phyloP scores from a whole-genome alignment of 2,329 filamentous ascomycete species.

The Aspergillus cejpii region DNA sequence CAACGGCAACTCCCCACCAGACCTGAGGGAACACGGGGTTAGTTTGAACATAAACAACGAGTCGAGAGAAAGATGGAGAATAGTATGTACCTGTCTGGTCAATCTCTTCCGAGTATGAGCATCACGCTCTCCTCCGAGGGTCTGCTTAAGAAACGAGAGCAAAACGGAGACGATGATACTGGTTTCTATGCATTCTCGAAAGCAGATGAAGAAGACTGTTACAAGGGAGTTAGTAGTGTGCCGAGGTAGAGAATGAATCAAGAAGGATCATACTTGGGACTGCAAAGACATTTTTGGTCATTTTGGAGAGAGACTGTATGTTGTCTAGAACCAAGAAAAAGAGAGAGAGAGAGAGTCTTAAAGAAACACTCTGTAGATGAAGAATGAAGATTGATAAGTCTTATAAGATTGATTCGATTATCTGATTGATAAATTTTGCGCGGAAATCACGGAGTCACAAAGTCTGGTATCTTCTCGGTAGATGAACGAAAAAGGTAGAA shows the following conservation, averaged over 20 bases:
- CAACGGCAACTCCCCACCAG: slow-evolving; percentile 60
- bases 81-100: slow-evolving; percentile 50
- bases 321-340: neutral
- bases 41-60: no score
- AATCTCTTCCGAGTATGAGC: slow-evolving; percentile 59
- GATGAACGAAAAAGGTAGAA: no score
- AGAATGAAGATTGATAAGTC: slow-evolving; percentile 5
- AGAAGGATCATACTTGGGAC: slow-evolving; percentile 10
- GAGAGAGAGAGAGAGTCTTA: neutral
- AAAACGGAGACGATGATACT: slow-evolving; percentile 83
- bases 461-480: no score
- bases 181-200: slow-evolving; percentile 76
- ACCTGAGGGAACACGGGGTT: slow-evolving; percentile 41
- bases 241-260: neutral
- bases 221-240: neutral
- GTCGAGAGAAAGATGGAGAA: neutral
- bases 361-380: no score
- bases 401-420: neutral
- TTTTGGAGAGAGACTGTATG: neutral
- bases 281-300: slow-evolving; percentile 14
- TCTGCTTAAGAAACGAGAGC: slow-evolving; percentile 77
- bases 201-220: slow-evolving; percentile 78
- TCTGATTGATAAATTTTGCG: neutral
- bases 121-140: slow-evolving; percentile 61
- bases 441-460: neutral